Evolutionary conservation across 768 basidiomycete genomes (phyloP).

Genomic region (Naganishia onofrii): DNA sequence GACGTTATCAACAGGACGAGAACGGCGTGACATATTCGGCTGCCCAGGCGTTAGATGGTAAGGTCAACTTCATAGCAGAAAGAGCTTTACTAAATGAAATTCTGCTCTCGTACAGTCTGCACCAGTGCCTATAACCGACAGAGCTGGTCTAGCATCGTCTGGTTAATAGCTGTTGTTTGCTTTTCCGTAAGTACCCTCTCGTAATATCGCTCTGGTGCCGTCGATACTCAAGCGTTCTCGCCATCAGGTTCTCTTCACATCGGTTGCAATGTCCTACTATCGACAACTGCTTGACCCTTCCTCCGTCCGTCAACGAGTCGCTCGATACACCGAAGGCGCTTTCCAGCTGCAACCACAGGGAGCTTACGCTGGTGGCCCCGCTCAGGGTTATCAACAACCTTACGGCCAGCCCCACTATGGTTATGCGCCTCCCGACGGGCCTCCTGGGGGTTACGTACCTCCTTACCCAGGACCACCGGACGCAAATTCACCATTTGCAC

Average conservation of each 20-base stretch:
- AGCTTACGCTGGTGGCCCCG: constrained; percentile 21
- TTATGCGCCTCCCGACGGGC: constrained; percentile 28
- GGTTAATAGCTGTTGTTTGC: constrained; percentile 60
- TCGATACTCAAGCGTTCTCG: not conserved
- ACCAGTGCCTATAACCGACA: constrained; percentile 61
- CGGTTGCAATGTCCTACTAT: constrained; percentile 68
- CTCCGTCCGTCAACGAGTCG: constrained; percentile 49
- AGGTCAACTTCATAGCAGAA: not conserved
- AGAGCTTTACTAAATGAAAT: no score
- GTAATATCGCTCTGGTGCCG: not conserved
- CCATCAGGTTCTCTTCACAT: constrained; percentile 59
- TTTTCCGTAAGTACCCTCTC: constrained; percentile 57
- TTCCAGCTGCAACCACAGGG: constrained; percentile 33
- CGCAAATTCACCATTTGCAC: constrained; percentile 19
- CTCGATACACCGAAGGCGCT: constrained; percentile 15
- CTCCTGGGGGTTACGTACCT: constrained; percentile 47
- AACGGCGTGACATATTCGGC: not conserved
- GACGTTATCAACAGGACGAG: not conserved
- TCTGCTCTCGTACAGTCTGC: constrained; percentile 60
- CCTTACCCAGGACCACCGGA: constrained; percentile 50
- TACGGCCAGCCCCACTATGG: constrained; percentile 27
- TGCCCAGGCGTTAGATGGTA: constrained; percentile 22
- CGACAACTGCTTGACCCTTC: constrained; percentile 71
- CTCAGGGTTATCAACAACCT: constrained; percentile 27
- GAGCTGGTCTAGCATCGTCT: constrained; percentile 68